Base-by-base conservation (phyloP, 371 early-diverging fungal genomes). In the Mucor plumbeus region DNA sequence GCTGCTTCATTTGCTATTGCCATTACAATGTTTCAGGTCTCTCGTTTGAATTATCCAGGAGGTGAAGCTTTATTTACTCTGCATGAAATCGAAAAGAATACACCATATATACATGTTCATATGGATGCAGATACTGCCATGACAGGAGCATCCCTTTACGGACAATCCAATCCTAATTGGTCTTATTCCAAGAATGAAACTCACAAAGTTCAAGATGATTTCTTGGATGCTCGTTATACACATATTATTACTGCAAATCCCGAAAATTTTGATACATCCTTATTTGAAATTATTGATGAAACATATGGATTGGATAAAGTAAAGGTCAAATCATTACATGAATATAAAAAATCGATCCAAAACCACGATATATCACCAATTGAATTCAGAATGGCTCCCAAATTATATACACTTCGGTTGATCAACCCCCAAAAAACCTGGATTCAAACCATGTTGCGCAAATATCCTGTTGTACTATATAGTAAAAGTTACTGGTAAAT, bases 1-100 rank as follows among this genome's bases (percentile, higher is more conserved):
- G 36, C 79, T 7, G 47, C 70, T 2, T 83, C 82, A 8, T 74
- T 82, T 7, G 38, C 75, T 5, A 71, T 71, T 7, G 80, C 87
- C 5, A 61, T 85, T 15, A 59, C 74, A 4, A 86, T 89, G 79
- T 71, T 90, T 7, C 77, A 82, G 34, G 73, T 92, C 6, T 95
- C 95, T 13, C 75, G 83, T 10, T 69, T 73, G 6, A 97, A 97
- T 78, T 97, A 97, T 63, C 97, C 97, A 9, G 98, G 97, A 2
- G 98, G 95, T 3, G 74, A 86, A 1, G 96, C 97, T 0, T 71
- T 97, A 53, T 69, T 69, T 11, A 68, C 71, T 38, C 73, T 94
- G 14, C 94, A 96, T 73, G 53, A 67, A 4, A 71, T 88, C 7
- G 85, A 81, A 26, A 61, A 73, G 14, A 44, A 63, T 5, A 44